Evolutionary conservation across 1,139 yeast genomes (phyloP).

Genomic region (Blastobotrys persicus): DNA sequence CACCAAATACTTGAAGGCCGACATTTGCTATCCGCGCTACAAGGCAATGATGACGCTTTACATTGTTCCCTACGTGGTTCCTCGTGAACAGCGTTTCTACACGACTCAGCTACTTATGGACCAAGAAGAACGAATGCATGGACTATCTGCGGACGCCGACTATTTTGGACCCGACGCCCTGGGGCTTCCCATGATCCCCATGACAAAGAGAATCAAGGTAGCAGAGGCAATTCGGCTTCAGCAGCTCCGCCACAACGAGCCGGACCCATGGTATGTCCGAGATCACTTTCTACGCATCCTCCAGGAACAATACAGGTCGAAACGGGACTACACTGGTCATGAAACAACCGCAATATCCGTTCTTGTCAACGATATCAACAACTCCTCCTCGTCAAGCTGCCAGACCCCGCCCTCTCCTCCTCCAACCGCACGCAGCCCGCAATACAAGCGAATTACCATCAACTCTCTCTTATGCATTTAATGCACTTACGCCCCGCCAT

Average conservation of each 20-base stretch:
- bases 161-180: constrained; percentile 15
- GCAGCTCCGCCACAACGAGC: neutral
- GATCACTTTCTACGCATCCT: neutral
- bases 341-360: constrained; percentile 2
- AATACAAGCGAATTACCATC: neutral
- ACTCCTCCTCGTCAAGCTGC: too few species aligned
- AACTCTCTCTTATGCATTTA: neutral
- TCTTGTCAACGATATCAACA: neutral
- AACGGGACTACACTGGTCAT: neutral
- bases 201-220: neutral
- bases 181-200: constrained; percentile 8
- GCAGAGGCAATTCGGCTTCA: constrained; percentile 2
- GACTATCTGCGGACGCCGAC: constrained; percentile 8
- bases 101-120: constrained; percentile 21
- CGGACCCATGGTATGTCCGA: constrained; percentile 3
- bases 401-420: neutral
- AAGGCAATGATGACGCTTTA: constrained; percentile 27
- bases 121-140: constrained; percentile 19
- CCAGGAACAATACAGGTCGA: neutral
- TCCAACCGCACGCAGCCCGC: neutral
- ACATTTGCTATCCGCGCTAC: constrained; percentile 30
- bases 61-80: constrained; percentile 20
- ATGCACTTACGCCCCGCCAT: neutral
- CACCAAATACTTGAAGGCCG: constrained; percentile 25
- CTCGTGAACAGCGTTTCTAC: constrained; percentile 16